Evolutionary conservation across 192 early-diverging fungal genomes (phyloP).

Genomic region (Coemansia javaensis): DNA sequence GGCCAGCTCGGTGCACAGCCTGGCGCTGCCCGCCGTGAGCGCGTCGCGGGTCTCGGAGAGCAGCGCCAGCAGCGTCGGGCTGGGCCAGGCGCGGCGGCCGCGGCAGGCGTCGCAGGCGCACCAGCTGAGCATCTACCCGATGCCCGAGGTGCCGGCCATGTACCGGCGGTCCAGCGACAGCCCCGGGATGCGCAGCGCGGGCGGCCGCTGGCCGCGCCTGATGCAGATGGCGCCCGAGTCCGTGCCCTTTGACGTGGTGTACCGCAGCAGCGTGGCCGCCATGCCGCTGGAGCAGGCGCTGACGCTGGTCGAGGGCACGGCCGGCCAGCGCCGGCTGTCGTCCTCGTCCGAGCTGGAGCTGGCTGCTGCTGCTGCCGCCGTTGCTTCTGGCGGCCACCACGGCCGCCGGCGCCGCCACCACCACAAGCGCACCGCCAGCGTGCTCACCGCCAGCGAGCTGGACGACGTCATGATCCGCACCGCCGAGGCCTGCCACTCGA

Average conservation of each 20-base stretch:
- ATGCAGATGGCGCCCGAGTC: constrained; percentile 16
- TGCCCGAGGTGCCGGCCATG: neutral
- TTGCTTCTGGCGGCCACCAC: too few species aligned
- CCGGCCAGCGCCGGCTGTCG: neutral
- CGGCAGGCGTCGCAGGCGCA: constrained; percentile 6
- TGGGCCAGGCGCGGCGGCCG: neutral
- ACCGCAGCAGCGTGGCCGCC: constrained; percentile 15
- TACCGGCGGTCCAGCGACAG: constrained; percentile 12
- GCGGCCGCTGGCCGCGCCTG: constrained; percentile 6
- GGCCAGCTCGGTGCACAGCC: constrained; percentile 18
- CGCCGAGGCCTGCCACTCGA: constrained; percentile 43
- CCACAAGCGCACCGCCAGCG: constrained; percentile 39
- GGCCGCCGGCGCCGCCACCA: constrained; percentile 13
- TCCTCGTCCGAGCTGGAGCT: too few species aligned
- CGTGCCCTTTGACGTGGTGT: constrained; percentile 35
- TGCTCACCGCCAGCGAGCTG: constrained; percentile 27
- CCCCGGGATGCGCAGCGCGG: neutral
- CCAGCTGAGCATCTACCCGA: neutral
- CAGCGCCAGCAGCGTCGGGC: constrained; percentile 10
- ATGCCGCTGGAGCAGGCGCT: constrained; percentile 40
- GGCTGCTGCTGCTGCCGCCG: too few species aligned
- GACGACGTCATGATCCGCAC: constrained; percentile 49
- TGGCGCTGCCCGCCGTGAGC: neutral
- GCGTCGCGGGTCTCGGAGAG: constrained; percentile 18
- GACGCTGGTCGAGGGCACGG: constrained; percentile 31